Conservation (phyloP, 345 rosid genomes). For the Eucalyptus caleyi region DNA sequence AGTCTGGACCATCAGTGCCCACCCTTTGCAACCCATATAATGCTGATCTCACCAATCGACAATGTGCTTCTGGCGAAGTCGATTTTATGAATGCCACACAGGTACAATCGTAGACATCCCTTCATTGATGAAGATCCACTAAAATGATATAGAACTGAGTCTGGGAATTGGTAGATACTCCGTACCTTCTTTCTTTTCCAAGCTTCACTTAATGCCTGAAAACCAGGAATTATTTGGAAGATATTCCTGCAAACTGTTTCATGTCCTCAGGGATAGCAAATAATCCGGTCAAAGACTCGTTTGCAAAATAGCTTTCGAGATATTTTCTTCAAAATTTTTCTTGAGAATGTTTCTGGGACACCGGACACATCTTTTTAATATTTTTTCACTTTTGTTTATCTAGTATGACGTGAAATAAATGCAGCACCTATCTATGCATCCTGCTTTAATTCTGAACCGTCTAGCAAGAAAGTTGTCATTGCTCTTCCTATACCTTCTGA, state of each 20-base stretch:
- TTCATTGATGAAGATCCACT: neutral
- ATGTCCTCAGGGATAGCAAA: neutral
- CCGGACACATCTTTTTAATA: neutral
- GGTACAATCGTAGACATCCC: slow-evolving; percentile 21
- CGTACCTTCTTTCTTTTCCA: neutral
- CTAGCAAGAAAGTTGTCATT: neutral
- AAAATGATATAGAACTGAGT: neutral
- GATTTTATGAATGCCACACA: slow-evolving; percentile 47
- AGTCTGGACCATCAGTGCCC: slow-evolving; percentile 83
- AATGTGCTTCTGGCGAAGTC: slow-evolving; percentile 58
- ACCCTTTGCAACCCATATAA: slow-evolving; percentile 74
- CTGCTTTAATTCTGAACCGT: neutral
- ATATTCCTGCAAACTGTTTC: neutral
- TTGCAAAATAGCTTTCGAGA: neutral
- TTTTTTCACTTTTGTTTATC: neutral
- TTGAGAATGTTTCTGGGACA: neutral
- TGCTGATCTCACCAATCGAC: slow-evolving; percentile 40
- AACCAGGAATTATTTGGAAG: neutral
- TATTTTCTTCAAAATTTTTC: neutral
- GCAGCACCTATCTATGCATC: neutral
- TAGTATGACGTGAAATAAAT: neutral
- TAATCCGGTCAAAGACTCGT: neutral
- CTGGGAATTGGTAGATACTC: neutral
- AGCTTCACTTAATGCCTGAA: neutral
- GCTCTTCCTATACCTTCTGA: neutral